These are phyloP conservation scores for Thalassiosira hispida DNA, from an alignment of 352 stramenopile genomes.

Conservation along the genomic window DNA sequence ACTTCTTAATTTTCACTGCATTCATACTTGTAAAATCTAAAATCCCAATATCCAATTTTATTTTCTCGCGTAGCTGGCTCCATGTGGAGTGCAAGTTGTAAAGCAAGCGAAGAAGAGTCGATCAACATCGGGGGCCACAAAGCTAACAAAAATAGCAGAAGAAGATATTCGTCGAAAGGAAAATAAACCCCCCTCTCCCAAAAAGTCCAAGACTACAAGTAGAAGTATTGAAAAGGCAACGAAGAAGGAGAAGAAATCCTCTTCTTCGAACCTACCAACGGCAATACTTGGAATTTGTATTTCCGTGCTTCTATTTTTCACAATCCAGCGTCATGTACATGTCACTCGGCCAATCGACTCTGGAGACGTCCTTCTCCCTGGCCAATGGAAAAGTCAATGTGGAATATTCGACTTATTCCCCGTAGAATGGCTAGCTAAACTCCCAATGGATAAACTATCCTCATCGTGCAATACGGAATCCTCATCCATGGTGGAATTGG, in stretches of 20 bases:
- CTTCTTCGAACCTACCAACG: constrained; percentile 26
- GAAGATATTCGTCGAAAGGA: constrained; percentile 22
- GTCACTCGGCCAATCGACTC: constrained; percentile 38
- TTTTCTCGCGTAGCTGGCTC: constrained; percentile 12
- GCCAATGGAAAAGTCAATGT: constrained; percentile 63
- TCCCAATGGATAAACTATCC: constrained; percentile 23
- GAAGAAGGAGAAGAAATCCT: constrained; percentile 16
- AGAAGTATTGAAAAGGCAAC: not conserved
- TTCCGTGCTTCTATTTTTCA: constrained; percentile 28
- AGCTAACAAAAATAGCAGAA: constrained; percentile 18
- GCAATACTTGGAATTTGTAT: constrained; percentile 34
- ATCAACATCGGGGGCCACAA: not conserved
- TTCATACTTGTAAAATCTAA: no score
- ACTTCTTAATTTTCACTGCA: no score
- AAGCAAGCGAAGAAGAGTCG: constrained; percentile 16
- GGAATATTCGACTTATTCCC: constrained; percentile 55
- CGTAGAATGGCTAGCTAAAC: constrained; percentile 16
- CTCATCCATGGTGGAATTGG: constrained; percentile 48
- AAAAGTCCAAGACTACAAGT: not conserved
- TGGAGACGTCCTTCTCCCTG: constrained; percentile 35
- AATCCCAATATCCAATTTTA: not conserved
- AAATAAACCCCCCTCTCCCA: not conserved
- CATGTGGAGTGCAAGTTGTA: constrained; percentile 28
- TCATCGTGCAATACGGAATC: constrained; percentile 17
- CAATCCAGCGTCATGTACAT: constrained; percentile 26